phyloP scores from a whole-genome alignment of 2,329 filamentous ascomycete species.

The Coleophoma crateriformis region DNA sequence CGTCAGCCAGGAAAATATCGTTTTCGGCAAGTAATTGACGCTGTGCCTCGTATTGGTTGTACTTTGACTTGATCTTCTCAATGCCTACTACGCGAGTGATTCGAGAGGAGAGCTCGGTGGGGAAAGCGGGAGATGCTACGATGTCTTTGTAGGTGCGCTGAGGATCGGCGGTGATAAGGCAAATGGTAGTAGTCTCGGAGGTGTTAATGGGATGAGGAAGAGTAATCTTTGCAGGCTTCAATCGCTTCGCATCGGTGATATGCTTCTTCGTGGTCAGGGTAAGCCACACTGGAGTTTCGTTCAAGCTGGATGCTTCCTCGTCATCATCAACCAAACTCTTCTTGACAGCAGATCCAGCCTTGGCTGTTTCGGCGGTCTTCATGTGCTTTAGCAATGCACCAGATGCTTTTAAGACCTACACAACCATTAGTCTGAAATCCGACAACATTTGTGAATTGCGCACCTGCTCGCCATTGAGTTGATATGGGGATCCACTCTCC shows the following conservation, averaged over 20 bases:
- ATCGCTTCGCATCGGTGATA: slow-evolving; percentile 64
- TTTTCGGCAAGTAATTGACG: slow-evolving; percentile 80
- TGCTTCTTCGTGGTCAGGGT: slow-evolving; percentile 61
- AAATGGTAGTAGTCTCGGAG: slow-evolving; percentile 64
- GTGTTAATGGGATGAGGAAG: slow-evolving; percentile 73
- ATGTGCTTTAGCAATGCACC: slow-evolving; percentile 58
- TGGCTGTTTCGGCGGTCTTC: slow-evolving; percentile 44
- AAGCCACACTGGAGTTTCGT: slow-evolving; percentile 54
- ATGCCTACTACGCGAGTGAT: slow-evolving; percentile 76
- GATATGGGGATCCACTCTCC: slow-evolving; percentile 26
- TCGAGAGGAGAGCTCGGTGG: slow-evolving; percentile 56
- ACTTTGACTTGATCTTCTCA: slow-evolving; percentile 82
- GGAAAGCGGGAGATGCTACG: slow-evolving; percentile 68
- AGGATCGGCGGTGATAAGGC: slow-evolving; percentile 75
- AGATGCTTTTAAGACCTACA: slow-evolving; percentile 55
- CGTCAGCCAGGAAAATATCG: slow-evolving; percentile 90
- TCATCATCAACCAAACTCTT: slow-evolving; percentile 49
- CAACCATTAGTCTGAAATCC: slow-evolving; percentile 4
- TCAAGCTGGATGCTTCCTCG: slow-evolving; percentile 32
- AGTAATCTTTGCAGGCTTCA: slow-evolving; percentile 79
- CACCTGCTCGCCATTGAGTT: slow-evolving; percentile 26
- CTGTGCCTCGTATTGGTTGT: slow-evolving; percentile 81
- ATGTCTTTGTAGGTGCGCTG: slow-evolving; percentile 90
- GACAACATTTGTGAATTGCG: not conserved
- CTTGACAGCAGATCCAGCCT: slow-evolving; percentile 40